phyloP scores from a whole-genome alignment of 83 land plant species.

The Picea mariana region DNA sequence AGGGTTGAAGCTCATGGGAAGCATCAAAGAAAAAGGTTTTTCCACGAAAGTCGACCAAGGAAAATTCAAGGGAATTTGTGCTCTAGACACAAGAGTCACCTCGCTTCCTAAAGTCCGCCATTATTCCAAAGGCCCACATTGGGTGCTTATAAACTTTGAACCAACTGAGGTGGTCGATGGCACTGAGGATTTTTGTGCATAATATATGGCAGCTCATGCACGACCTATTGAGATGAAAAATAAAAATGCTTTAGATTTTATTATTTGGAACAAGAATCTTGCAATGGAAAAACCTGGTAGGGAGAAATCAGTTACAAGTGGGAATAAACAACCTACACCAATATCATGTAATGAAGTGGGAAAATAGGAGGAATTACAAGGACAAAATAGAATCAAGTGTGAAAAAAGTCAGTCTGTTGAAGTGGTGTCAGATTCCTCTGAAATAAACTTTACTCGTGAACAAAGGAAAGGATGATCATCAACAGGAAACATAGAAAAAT shows the following conservation, averaged over 20 bases:
- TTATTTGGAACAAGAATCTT: constrained; percentile 51
- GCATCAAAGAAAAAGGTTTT: constrained; percentile 35
- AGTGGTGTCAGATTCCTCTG: background rate
- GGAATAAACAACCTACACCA: background rate
- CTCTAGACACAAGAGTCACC: constrained; percentile 56
- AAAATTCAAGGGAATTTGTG: constrained; percentile 5
- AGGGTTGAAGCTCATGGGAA: constrained; percentile 18
- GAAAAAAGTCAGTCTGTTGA: background rate
- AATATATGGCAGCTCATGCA: constrained; percentile 56
- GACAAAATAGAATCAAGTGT: background rate
- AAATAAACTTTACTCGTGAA: background rate
- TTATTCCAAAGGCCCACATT: constrained; percentile 58
- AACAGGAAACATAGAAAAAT: background rate
- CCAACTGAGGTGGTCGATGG: background rate
- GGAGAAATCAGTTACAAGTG: background rate
- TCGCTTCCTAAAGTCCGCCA: constrained; percentile 73
- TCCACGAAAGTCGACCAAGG: background rate
- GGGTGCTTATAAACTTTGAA: too few species aligned
- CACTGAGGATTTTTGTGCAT: constrained; percentile 32
- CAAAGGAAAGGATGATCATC: background rate
- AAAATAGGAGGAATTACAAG: background rate
- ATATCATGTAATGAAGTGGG: background rate
- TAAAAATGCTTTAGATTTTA: constrained; percentile 52
- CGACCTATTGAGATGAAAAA: constrained; percentile 65
- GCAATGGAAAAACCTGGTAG: background rate